Evolutionary conservation across 495 filamentous ascomycete genomes (phyloP).

Genomic region (Talaromyces wortmannii): DNA sequence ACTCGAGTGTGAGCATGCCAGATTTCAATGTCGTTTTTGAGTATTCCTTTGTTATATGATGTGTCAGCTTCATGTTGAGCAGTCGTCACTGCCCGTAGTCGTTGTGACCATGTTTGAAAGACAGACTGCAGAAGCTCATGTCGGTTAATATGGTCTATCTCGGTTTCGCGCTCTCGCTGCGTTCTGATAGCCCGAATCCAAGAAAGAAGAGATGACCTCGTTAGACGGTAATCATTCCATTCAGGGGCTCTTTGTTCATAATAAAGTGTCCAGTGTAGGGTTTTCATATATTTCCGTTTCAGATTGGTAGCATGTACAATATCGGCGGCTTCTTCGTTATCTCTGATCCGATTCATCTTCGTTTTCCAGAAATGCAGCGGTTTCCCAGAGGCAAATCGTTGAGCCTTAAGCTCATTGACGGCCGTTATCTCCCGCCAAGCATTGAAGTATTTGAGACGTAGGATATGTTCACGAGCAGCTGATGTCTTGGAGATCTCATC

Average conservation of each 20-base stretch:
- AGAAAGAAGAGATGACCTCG: constrained; percentile 35
- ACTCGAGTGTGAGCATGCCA: constrained; percentile 22
- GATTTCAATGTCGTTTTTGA: constrained; percentile 32
- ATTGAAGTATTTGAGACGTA: constrained; percentile 67
- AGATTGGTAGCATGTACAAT: constrained; percentile 36
- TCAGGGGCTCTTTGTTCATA: constrained; percentile 47
- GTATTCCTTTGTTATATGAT: constrained; percentile 20
- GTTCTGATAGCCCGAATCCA: constrained; percentile 39
- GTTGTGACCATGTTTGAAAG: constrained; percentile 26
- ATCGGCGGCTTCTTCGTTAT: constrained; percentile 30
- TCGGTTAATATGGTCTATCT: constrained; percentile 26
- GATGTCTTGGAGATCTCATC: constrained; percentile 54
- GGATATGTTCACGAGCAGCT: constrained; percentile 58
- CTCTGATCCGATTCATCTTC: constrained; percentile 24
- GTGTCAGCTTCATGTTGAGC: constrained; percentile 24
- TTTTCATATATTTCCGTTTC: constrained; percentile 1
- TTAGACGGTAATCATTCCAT: constrained; percentile 41
- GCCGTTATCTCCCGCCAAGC: constrained; percentile 70
- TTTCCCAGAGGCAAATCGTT: constrained; percentile 50
- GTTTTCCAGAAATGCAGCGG: constrained; percentile 52
- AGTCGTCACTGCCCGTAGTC: constrained; percentile 16
- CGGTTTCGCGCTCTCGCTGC: constrained; percentile 33
- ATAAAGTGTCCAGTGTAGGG: constrained; percentile 37
- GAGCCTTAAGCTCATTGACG: constrained; percentile 62
- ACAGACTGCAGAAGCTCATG: constrained; percentile 16